Evolutionary conservation across 2,329 filamentous ascomycete species (phyloP).

Genomic region (Aureobasidium sp.): DNA sequence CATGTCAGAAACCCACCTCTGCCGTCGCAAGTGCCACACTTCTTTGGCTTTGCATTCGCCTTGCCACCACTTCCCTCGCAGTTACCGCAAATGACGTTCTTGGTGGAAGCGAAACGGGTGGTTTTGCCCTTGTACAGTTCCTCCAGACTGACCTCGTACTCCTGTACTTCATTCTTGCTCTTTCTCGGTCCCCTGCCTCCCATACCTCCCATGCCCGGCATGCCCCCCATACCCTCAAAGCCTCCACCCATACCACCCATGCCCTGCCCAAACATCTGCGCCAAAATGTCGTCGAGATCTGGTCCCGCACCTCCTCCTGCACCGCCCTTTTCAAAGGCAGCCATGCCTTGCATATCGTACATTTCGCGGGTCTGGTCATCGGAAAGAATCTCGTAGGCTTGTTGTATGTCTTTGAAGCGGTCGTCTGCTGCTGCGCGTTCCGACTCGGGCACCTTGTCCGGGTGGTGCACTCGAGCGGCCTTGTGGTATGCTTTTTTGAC

Average conservation of each 20-base stretch:
- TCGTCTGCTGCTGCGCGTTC: constrained; percentile 77
- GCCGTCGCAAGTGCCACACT: constrained; percentile 79
- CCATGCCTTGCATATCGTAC: constrained; percentile 94
- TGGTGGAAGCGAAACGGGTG: constrained; percentile 90
- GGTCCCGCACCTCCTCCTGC: constrained; percentile 57
- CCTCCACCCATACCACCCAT: constrained; percentile 45
- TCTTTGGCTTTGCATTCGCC: constrained; percentile 75
- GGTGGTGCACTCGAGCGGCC: constrained; percentile 51
- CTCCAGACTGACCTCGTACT: constrained; percentile 84
- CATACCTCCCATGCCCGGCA: constrained; percentile 28
- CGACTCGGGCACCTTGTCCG: constrained; percentile 87
- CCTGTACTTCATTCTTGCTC: constrained; percentile 77
- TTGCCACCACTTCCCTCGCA: constrained; percentile 89
- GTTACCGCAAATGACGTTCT: constrained; percentile 77
- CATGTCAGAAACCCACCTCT: constrained; percentile 41
- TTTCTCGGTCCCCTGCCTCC: constrained; percentile 47
- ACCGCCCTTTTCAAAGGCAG: constrained; percentile 72
- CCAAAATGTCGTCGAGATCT: constrained; percentile 86
- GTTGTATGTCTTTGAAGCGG: constrained; percentile 85
- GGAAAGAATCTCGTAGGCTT: constrained; percentile 95
- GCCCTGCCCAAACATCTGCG: constrained; percentile 70
- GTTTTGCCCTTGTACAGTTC: constrained; percentile 99
- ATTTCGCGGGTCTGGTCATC: constrained; percentile 88
- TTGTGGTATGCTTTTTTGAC: constrained; percentile 97
- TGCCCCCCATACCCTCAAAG: constrained; percentile 50